Conservation (phyloP, 768 basidiomycete species). For the Suillus lakei region DNA sequence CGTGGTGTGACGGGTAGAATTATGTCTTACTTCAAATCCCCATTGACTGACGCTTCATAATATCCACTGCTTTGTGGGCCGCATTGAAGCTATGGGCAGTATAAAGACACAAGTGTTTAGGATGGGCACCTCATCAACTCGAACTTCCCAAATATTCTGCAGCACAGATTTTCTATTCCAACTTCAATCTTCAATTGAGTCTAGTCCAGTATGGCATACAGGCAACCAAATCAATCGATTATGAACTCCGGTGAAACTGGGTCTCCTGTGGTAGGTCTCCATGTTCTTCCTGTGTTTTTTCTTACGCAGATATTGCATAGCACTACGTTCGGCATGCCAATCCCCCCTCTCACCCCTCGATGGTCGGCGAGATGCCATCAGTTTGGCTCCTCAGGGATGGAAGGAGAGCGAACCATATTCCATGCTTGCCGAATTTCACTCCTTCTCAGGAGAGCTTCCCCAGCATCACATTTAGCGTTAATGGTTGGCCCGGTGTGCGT, state of each 20-base stretch:
- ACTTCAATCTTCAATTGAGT: not conserved
- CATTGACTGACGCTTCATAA: not conserved
- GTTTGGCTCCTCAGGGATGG: no score
- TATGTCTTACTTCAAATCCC: no score
- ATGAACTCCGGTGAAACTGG: slow-evolving; percentile 13
- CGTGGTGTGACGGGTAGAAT: no score
- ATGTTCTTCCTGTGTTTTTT: not conserved
- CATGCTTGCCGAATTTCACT: no score
- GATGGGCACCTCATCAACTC: not conserved
- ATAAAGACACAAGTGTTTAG: not conserved
- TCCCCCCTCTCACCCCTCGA: slow-evolving; percentile 25
- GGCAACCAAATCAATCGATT: slow-evolving; percentile 12
- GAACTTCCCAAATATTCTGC: not conserved
- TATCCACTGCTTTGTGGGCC: not conserved
- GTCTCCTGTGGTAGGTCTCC: slow-evolving; percentile 9
- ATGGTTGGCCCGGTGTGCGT: slow-evolving; percentile 28
- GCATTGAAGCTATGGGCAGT: not conserved
- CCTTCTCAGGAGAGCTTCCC: no score
- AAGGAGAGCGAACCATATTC: no score
- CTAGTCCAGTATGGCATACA: slow-evolving; percentile 10
- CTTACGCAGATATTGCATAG: slow-evolving; percentile 9
- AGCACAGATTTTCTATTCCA: no score
- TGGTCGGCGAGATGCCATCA: slow-evolving; percentile 21
- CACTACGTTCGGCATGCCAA: slow-evolving; percentile 15
- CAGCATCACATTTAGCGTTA: no score